Base-by-base conservation (phyloP, 768 basidiomycete genomes). In the Boletus tylopilopsis region DNA sequence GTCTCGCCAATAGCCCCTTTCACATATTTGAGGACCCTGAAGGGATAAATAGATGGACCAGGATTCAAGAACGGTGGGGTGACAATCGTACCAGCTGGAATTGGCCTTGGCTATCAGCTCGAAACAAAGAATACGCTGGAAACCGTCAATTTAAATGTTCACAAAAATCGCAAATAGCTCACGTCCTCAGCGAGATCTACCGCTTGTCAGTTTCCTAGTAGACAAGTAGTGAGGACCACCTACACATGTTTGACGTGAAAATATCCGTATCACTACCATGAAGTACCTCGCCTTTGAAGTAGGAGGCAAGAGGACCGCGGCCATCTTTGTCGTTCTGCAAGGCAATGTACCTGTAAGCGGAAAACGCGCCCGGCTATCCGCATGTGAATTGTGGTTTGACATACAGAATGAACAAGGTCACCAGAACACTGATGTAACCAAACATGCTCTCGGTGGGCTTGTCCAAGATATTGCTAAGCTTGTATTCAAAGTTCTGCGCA, bases 211-310 rank as follows among this genome's bases (percentile, higher is more conserved):
- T 23, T 48, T 40, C 49, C 30, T 34, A 45, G 16, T 30, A 34
- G 2, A 12, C 2, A 30, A 34, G 19, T 6, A 42, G 27, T 16
- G 24, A 6, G 38, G 47, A 2, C 24, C 4, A 75, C 84, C 45
- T 69, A 89, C 88, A 97, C 93, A 95, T 95, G 61, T 96, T 96
- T 8, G 93, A 93, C 5, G 91, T 94, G 68, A 94, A 94, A 38
- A 95, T 92, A 62, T 94, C 91, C 0, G 90, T 88, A 62, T 90
- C 87, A 24, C 82, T 79, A 10, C 89, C 90, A 56, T 87, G 84
- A 22, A 91, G 68, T 19, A 87, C 77, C 65, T 99, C 96, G 9
- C 96, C 96, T 64, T 97, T 90, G 76, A 99, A 99, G 67, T 99
- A 99, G 15, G 94, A 94, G 13, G 92, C 89, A 5, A 98, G 71